Conservation (phyloP, 345 rosid species). For the Gossypium longicalyx region DNA sequence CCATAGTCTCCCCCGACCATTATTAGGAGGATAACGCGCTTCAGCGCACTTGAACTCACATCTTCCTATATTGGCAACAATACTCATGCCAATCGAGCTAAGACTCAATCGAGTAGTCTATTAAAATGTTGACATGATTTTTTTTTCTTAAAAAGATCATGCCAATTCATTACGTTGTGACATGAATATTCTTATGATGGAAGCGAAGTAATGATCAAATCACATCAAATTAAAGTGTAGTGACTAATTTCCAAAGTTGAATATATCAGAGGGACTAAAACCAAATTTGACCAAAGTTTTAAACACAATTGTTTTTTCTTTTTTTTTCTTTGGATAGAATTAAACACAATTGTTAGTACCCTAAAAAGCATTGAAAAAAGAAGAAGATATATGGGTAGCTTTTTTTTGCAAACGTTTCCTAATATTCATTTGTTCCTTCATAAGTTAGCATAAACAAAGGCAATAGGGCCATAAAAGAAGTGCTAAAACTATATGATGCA, state of each 20-base stretch:
- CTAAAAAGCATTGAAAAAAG: neutral
- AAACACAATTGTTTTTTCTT: too few relatives aligned
- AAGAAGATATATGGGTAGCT: neutral
- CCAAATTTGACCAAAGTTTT: neutral
- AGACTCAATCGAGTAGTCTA: neutral
- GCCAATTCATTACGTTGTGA: neutral
- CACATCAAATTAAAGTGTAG: neutral
- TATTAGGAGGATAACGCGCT: too few relatives aligned
- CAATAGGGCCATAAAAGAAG: neutral
- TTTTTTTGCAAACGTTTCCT: neutral
- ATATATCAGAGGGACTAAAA: neutral
- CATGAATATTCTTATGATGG: neutral
- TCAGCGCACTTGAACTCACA: too few relatives aligned
- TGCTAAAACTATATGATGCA: too few relatives aligned
- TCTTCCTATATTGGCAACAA: too few relatives aligned
- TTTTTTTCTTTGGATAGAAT: too few relatives aligned
- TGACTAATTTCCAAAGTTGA: neutral
- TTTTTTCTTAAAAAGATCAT: too few relatives aligned
- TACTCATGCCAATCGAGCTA: too few relatives aligned
- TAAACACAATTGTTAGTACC: neutral
- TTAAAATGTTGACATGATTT: neutral
- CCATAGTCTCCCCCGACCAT: fast-evolving
- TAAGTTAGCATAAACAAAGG: neutral
- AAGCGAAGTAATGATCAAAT: neutral
- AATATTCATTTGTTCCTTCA: neutral